These are phyloP conservation scores for Mollisiaceae sp. DNA, from an alignment of 2,329 filamentous ascomycete species.

Conservation along the genomic window DNA sequence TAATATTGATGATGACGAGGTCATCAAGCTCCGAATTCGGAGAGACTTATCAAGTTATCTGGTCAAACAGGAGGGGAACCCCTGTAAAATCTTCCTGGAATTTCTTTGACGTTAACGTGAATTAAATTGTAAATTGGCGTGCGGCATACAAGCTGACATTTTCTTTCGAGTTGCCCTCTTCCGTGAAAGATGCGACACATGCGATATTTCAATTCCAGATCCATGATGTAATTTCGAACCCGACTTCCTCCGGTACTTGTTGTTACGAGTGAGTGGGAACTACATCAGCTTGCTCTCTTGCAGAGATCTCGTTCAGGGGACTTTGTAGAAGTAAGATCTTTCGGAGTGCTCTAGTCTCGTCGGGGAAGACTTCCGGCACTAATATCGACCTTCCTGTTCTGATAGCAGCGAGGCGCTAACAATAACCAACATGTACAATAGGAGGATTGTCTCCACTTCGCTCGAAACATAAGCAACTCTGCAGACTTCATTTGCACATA, in stretches of 20 bases:
- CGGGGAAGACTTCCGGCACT: constrained; percentile 1
- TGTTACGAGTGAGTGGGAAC: neutral
- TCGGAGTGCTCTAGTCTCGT: neutral
- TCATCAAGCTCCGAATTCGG: too few species aligned
- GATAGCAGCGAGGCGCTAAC: neutral
- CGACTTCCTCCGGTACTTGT: too few species aligned
- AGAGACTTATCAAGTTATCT: neutral
- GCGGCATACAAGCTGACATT: neutral
- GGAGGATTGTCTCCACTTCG: neutral
- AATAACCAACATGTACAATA: neutral
- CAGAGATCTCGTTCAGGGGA: neutral
- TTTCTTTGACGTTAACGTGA: neutral
- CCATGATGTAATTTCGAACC: neutral
- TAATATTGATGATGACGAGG: too few species aligned
- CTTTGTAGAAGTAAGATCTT: neutral
- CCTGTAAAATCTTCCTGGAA: neutral
- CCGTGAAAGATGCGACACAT: neutral
- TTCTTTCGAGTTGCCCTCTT: neutral
- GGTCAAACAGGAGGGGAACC: neutral
- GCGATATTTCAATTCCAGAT: too few species aligned
- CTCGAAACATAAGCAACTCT: neutral
- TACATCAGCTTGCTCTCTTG: neutral
- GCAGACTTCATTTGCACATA: neutral
- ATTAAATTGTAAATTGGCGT: neutral
- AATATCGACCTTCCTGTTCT: neutral